Evolutionary conservation across 495 filamentous ascomycete genomes (phyloP).

Genomic region (Pyronema domesticum): DNA sequence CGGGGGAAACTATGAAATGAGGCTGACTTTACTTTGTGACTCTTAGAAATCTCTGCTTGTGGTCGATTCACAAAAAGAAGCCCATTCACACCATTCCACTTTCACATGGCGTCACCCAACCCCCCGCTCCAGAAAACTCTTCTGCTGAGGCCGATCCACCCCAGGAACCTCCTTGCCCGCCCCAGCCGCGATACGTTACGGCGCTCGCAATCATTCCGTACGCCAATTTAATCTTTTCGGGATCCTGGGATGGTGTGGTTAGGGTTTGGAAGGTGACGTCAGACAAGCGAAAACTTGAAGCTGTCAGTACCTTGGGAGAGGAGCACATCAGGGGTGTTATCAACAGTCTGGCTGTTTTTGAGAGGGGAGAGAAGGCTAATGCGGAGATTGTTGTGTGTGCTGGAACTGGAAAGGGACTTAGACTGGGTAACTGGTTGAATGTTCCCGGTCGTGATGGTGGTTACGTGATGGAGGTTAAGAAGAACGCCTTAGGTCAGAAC

Average conservation of each 20-base stretch:
- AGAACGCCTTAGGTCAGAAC: conserved; percentile 3
- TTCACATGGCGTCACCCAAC: conserved; percentile 66
- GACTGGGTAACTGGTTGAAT: conserved; percentile 60
- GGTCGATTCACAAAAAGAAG: conserved; percentile 88
- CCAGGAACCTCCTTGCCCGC: conserved; percentile 37
- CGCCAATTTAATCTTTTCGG: conserved; percentile 70
- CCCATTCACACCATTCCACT: conserved; percentile 60
- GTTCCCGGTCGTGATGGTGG: conserved; percentile 53
- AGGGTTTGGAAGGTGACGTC: conserved; percentile 68
- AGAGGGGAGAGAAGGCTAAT: conserved; percentile 40
- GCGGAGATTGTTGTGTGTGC: conserved; percentile 66
- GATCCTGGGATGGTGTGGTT: conserved; percentile 83
- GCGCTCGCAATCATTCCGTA: conserved; percentile 71
- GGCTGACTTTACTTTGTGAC: background rate
- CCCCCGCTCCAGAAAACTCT: conserved; percentile 43
- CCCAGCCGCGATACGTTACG: conserved; percentile 73
- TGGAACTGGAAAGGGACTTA: conserved; percentile 70
- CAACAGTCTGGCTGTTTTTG: conserved; percentile 72
- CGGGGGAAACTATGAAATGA: background rate
- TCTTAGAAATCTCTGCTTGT: conserved; percentile 44
- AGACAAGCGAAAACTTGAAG: conserved; percentile 63
- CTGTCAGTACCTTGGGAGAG: conserved; percentile 41
- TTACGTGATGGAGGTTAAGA: conserved; percentile 15
- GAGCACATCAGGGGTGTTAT: conserved; percentile 51
- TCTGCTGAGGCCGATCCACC: conserved; percentile 50